Base-by-base conservation (phyloP, 345 rosid species). In the Salix koriyanagi region DNA sequence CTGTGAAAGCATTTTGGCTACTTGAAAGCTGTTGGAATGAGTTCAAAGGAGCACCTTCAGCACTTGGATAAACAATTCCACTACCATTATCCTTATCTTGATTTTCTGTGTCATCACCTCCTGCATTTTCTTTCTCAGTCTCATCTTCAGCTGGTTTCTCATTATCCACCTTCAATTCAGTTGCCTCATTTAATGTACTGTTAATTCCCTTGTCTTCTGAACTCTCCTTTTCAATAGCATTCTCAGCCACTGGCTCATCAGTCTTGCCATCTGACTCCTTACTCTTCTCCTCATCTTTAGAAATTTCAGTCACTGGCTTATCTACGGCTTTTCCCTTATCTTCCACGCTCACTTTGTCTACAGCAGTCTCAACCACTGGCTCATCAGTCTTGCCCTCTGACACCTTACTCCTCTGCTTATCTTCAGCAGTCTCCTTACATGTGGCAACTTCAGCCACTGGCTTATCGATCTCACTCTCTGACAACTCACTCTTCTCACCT, bases 1-100 rank as follows among this genome's bases (percentile, higher is more conserved):
- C 99, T 0, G 93, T 90, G 86, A 96, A 96, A 26, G 99, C 99
- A 77, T 96, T 96, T 88, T 88, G 91, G 79, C 79, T 92, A 82
- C 95, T 96, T 66, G 99, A 96, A 83, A 92, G 98, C 86, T 93
- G 99, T 62, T 88, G 94, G 81, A 96, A 96, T 54, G 99, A 92
- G 81, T 87, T 94, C 87, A 96, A 76, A 8, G 85, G 76, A 5
- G 86, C 58, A 77, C 84, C 83, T 66, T 87, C 92, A 30, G 88
- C 79, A 70, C 76, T 81, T 46, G 88, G 79, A 67, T 89, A 91
- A 2, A 67, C 79, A 69, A 77, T 86, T 83, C 79, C 83, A 65
- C 37, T 73, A 73, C 75, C 84, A 16, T 76, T 78, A 21, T 80
- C 88, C 74, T 84, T 80, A 25, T 83, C 90, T 70, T 82, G 81